phyloP scores from a whole-genome alignment of 306 rosid genomes.

The Myrica gale region DNA sequence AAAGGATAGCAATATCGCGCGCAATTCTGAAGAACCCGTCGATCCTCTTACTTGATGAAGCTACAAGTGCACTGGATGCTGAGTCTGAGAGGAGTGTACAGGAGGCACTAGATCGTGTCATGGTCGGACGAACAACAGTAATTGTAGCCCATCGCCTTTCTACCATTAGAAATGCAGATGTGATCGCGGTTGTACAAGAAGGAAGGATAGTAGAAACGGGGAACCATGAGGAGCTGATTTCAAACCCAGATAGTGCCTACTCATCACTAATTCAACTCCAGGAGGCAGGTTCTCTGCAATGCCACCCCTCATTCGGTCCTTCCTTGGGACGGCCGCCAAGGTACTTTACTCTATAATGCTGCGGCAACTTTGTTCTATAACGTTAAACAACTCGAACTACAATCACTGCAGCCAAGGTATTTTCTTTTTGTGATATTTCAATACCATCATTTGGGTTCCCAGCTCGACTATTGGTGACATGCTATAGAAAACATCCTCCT shows the following conservation, averaged over 20 bases:
- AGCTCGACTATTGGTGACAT: no score
- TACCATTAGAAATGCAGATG: constrained; percentile 81
- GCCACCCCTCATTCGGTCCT: constrained; percentile 53
- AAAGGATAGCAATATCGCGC: constrained; percentile 89
- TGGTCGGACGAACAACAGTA: constrained; percentile 94
- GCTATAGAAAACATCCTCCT: no score
- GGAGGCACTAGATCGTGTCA: constrained; percentile 94
- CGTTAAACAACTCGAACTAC: background rate
- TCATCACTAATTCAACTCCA: constrained; percentile 80
- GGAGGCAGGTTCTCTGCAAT: constrained; percentile 63
- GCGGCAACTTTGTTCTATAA: background rate
- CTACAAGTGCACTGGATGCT: constrained; percentile 91
- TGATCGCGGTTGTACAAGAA: constrained; percentile 76
- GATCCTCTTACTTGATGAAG: constrained; percentile 80
- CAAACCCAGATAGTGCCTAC: constrained; percentile 66
- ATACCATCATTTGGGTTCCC: no score
- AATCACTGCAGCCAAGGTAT: background rate
- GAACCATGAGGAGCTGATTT: constrained; percentile 81
- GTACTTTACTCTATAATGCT: constrained; percentile 34
- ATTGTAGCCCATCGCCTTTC: constrained; percentile 93
- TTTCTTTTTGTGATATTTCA: background rate
- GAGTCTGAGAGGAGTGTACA: constrained; percentile 97
- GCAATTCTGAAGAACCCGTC: constrained; percentile 93
- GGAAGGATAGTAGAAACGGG: constrained; percentile 92
- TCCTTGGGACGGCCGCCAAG: constrained; percentile 58